Conservation (phyloP, 257 asterid genomes). For the Nicotiana paniculata region DNA sequence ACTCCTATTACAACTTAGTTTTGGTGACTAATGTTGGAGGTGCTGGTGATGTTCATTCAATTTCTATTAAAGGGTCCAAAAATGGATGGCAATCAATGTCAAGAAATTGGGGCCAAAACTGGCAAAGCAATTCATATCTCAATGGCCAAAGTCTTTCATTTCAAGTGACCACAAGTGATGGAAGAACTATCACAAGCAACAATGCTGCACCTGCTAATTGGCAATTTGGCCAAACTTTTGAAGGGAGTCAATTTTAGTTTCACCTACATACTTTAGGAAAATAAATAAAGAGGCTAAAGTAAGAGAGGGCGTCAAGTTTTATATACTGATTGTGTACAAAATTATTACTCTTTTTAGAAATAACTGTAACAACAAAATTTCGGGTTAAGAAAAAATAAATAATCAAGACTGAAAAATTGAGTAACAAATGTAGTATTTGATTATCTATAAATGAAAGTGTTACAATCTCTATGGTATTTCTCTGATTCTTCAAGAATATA, state of each 20-base stretch:
- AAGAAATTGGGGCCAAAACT: constrained; percentile 93
- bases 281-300: too few relatives aligned
- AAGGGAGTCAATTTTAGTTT: constrained; percentile 58
- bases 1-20: constrained; percentile 76
- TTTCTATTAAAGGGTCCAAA: constrained; percentile 68
- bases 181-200: constrained; percentile 55
- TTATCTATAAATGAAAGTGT: too few relatives aligned
- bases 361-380: too few relatives aligned
- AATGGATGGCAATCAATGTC: constrained; percentile 84
- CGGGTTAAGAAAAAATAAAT: too few relatives aligned
- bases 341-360: too few relatives aligned
- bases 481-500: too few relatives aligned
- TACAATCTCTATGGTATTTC: too few relatives aligned
- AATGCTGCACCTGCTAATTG: constrained; percentile 52
- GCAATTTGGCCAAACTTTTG: constrained; percentile 85
- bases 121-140: constrained; percentile 79
- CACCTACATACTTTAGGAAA: too few relatives aligned
- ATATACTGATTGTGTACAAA: too few relatives aligned
- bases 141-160: constrained; percentile 72
- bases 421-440: too few relatives aligned
- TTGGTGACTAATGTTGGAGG: constrained; percentile 79
- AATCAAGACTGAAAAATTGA: too few relatives aligned
- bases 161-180: constrained; percentile 75
- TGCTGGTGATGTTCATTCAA: constrained; percentile 74
- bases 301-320: too few relatives aligned